Evolutionary conservation across 2,329 filamentous ascomycete species (phyloP), one percentile per base, ranked within the genome.

Genomic region (Claviceps sp.): DNA sequence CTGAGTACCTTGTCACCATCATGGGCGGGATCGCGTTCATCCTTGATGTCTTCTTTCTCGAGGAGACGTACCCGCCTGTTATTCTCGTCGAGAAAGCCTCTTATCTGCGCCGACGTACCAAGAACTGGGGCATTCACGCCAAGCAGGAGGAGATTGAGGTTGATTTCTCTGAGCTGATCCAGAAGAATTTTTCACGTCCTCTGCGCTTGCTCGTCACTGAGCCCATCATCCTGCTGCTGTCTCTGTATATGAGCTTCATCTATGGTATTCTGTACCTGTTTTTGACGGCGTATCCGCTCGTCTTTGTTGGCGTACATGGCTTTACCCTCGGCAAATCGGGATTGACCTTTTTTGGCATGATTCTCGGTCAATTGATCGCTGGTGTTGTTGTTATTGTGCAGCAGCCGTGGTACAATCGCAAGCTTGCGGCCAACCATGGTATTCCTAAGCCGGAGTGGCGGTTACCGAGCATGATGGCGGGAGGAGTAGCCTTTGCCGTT

Each of bases 321-420:
- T 84, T 91, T 71, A 79, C 70, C 38, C 61, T 75, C 1, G 89
- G 89, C 52, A 68, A 87, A 17, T 77, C 82, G 4, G 89, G 89
- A 1, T 74, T 95, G 5, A 82, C 88, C 5, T 95, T 89, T 65
- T 87, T 95, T 60, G 89, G 89, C 51, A 87, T 95, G 83, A 79
- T 93, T 50, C 60, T 74, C 8, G 88, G 88, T 47, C 78, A 89
- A 62, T 55, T 91, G 16, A 67, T 87, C 51, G 85, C 84, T 0
- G 86, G 84, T 48, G 54, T 73, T 8, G 73, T 75, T 47, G 82
- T 91, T 56, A 70, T 86, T 50, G 60, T 78, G 41, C 75, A 77
- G 60, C 78, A 87, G 65, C 79, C 80, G 24, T 72, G 73, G 64
- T 91, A 91, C 66, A 76, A 79, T 60, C 76, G 77, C 59, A 87